A percentile compares a stretch with the other conserved stretches of the same genome.
Evolutionary conservation across 495 filamentous ascomycete species (phyloP).

Genomic region (Penicillium angulare): DNA sequence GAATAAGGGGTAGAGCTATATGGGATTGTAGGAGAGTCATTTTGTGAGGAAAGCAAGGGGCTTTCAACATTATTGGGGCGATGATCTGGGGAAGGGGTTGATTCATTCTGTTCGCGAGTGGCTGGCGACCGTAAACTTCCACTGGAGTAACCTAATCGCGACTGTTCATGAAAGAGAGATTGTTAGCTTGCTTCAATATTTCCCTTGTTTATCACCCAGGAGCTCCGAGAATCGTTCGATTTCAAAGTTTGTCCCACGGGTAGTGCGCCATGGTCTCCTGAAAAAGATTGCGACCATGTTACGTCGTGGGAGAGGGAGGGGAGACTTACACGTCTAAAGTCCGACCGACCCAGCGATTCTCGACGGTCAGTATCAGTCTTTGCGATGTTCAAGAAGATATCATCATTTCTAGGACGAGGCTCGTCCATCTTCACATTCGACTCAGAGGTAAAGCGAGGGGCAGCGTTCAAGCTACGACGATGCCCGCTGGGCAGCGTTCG

Average conservation of each 20-base stretch:
- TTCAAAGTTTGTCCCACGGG: neutral
- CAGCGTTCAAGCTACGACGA: conserved; percentile 26
- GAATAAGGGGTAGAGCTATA: conserved; percentile 37
- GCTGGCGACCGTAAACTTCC: conserved; percentile 39
- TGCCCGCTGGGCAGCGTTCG: conserved; percentile 35
- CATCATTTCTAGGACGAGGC: conserved; percentile 46
- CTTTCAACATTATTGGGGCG: conserved; percentile 42
- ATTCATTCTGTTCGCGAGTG: conserved; percentile 31
- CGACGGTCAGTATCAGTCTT: conserved; percentile 49
- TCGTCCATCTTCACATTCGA: conserved; percentile 29
- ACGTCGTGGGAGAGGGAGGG: neutral
- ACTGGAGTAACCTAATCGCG: conserved; percentile 42
- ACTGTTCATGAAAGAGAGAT: conserved; percentile 19
- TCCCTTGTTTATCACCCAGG: no score
- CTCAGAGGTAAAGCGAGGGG: conserved; percentile 22
- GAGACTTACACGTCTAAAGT: conserved; percentile 50
- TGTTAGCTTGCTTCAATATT: no score
- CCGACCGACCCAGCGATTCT: conserved; percentile 44
- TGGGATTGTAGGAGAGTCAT: conserved; percentile 38
- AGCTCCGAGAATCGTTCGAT: no score
- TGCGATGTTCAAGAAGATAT: conserved; percentile 65
- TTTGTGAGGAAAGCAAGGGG: conserved; percentile 44
- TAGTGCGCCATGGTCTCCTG: neutral
- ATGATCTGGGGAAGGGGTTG: conserved; percentile 45
- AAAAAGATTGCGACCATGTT: neutral